Conservation (phyloP, 768 basidiomycete genomes). For the Kwoniella sp. region DNA sequence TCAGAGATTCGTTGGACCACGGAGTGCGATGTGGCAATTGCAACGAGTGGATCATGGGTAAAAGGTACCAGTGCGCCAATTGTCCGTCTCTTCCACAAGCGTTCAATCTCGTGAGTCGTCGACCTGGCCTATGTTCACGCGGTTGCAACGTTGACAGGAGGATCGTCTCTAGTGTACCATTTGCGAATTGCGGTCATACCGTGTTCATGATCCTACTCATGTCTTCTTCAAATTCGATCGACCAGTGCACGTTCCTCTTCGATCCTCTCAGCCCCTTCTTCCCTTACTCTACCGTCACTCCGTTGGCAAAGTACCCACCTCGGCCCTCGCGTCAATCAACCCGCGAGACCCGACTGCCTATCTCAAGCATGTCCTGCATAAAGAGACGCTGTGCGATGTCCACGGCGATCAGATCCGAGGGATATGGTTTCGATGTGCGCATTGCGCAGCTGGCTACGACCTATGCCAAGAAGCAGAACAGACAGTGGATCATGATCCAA, state of each 20-base stretch:
- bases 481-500: slow-evolving; percentile 76
- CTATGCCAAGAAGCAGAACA: slow-evolving; percentile 81
- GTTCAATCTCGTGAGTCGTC: slow-evolving; percentile 69
- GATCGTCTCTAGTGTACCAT: slow-evolving; percentile 68
- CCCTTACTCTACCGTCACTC: slow-evolving; percentile 60
- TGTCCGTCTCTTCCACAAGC: slow-evolving; percentile 73
- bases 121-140: not conserved
- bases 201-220: slow-evolving; percentile 79
- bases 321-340: slow-evolving; percentile 22
- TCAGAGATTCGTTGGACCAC: slow-evolving; percentile 44
- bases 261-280: slow-evolving; percentile 65
- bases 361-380: slow-evolving; percentile 47
- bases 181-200: slow-evolving; percentile 78
- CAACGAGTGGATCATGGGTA: slow-evolving; percentile 65
- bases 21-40: slow-evolving; percentile 40
- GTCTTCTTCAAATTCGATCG: slow-evolving; percentile 84
- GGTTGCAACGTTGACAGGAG: not conserved
- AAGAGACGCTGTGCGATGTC: slow-evolving; percentile 75
- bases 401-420: slow-evolving; percentile 82
- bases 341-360: slow-evolving; percentile 40
- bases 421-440: slow-evolving; percentile 86
- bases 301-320: slow-evolving; percentile 31
- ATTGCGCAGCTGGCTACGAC: slow-evolving; percentile 71
- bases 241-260: slow-evolving; percentile 68
- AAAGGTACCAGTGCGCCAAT: slow-evolving; percentile 84